Conservation (phyloP, 129 eudicot species). For the Gnaphalium uliginosum region DNA sequence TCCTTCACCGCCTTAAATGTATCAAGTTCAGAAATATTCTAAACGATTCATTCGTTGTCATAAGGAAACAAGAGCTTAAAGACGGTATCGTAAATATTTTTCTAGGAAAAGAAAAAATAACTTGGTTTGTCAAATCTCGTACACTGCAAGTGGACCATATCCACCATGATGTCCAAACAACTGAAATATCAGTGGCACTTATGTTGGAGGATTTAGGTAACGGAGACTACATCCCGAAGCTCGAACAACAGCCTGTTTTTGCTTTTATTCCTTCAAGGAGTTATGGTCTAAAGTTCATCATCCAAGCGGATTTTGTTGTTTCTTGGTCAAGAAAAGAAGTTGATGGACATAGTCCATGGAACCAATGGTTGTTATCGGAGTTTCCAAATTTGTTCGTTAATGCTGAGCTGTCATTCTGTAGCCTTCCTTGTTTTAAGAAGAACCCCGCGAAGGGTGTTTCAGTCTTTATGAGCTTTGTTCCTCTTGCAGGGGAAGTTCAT, state of each 20-base stretch:
- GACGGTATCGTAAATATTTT: conserved; percentile 61
- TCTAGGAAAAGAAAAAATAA: conserved; percentile 53
- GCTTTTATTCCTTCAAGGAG: conserved; percentile 78
- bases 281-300: conserved; percentile 72
- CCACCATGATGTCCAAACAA: conserved; percentile 53
- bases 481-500: conserved; percentile 71
- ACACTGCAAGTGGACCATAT: conserved; percentile 47
- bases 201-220: conserved; percentile 49
- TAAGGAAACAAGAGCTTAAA: conserved; percentile 62
- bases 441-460: conserved; percentile 65
- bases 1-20: conserved; percentile 75
- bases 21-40: conserved; percentile 58
- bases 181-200: conserved; percentile 78
- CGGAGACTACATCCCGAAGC: conserved; percentile 48
- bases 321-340: conserved; percentile 89
- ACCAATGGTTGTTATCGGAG: conserved; percentile 73
- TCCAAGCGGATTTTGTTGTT: conserved; percentile 83
- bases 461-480: conserved; percentile 74
- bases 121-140: conserved; percentile 64
- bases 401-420: conserved; percentile 62
- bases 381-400: conserved; percentile 67
- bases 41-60: conserved; percentile 43
- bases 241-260: conserved; percentile 70
- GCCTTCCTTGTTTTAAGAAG: conserved; percentile 55
- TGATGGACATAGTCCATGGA: conserved; percentile 81